These are phyloP conservation scores for Naganishia sp. DNA, from an alignment of 1,284 basidiomycete genomes.

Conservation along the genomic window DNA sequence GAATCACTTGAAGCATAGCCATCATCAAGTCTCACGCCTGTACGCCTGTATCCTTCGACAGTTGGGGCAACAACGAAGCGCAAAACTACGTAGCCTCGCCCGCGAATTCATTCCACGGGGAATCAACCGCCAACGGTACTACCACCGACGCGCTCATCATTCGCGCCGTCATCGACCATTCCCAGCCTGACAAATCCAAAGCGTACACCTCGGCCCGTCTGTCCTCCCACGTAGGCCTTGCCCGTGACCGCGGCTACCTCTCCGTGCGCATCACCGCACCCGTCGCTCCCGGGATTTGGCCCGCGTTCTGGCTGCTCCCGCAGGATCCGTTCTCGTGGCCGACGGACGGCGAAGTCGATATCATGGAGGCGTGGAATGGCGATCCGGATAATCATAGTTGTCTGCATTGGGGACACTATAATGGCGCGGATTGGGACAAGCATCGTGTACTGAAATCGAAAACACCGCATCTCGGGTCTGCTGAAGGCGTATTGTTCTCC, in stretches of 20 bases:
- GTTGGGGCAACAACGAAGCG: conserved; percentile 31
- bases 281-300: conserved; percentile 28
- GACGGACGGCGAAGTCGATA: conserved; percentile 28
- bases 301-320: conserved; percentile 31
- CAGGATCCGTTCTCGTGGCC: conserved; percentile 30
- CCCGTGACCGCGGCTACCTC: conserved; percentile 17
- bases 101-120: conserved; percentile 22
- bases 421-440: conserved; percentile 24
- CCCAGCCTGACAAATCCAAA: background rate
- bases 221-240: conserved; percentile 6
- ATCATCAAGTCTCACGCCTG: background rate
- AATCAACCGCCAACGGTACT: background rate
- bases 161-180: conserved; percentile 21
- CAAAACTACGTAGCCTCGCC: conserved; percentile 21
- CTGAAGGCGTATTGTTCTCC: conserved; percentile 12
- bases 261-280: conserved; percentile 26
- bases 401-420: conserved; percentile 31
- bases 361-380: conserved; percentile 31
- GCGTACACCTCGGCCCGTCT: conserved; percentile 25
- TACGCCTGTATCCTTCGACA: background rate
- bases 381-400: conserved; percentile 26
- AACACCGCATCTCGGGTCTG: background rate
- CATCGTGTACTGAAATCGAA: conserved; percentile 24
- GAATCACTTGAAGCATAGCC: background rate
- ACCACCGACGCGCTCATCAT: conserved; percentile 11